A percentile compares a stretch with the other conserved stretches of the same genome.
Evolutionary conservation across 148 eudicot genomes (phyloP).

Genomic region (Fagopyrum homotropicum): DNA sequence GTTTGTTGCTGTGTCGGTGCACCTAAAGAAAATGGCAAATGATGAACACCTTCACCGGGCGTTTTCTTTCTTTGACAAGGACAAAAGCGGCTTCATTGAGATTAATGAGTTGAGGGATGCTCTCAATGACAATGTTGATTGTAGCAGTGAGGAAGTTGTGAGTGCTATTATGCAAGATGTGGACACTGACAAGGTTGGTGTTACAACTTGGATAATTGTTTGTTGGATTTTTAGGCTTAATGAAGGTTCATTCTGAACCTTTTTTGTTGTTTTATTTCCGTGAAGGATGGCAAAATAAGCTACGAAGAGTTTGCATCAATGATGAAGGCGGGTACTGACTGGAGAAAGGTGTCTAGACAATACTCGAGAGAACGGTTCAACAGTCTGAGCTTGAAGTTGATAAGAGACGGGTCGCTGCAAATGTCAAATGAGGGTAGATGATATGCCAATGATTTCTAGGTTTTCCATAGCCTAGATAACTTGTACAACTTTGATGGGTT

Average conservation of each 20-base stretch:
- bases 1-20: conserved; percentile 63
- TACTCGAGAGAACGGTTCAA: conserved; percentile 75
- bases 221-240: background rate
- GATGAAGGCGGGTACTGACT: conserved; percentile 84
- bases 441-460: background rate
- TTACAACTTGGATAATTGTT: background rate
- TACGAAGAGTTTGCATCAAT: conserved; percentile 68
- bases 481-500: background rate
- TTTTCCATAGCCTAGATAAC: too few species aligned
- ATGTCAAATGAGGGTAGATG: conserved; percentile 34
- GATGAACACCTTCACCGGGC: conserved; percentile 77
- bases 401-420: conserved; percentile 52
- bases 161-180: conserved; percentile 77
- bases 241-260: background rate
- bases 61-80: conserved; percentile 59
- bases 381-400: conserved; percentile 67
- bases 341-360: conserved; percentile 81
- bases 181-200: conserved; percentile 63
- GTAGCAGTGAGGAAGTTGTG: conserved; percentile 51
- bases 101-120: conserved; percentile 65
- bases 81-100: conserved; percentile 67
- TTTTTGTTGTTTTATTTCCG: background rate
- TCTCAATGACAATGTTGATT: conserved; percentile 48
- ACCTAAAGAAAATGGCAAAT: conserved; percentile 61
- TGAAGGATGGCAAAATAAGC: conserved; percentile 76